These are phyloP conservation scores for Monosporascus sp. DNA, from an alignment of 2,329 filamentous ascomycete genomes.

Conservation along the genomic window DNA sequence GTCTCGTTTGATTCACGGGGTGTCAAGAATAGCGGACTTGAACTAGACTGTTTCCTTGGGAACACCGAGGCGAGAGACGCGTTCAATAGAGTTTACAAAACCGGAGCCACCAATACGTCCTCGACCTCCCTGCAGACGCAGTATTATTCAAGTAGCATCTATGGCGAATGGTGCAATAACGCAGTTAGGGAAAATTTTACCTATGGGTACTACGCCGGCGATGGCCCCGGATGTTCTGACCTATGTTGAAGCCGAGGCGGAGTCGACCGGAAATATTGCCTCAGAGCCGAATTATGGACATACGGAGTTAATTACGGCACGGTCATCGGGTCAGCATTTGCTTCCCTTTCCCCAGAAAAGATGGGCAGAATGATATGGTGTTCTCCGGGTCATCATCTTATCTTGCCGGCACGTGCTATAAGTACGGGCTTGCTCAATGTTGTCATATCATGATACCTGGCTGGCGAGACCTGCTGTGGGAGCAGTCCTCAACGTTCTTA, in stretches of 20 bases:
- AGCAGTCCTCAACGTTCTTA: no score
- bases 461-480: no score
- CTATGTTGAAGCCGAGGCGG: conserved; percentile 24
- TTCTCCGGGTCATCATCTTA: no score
- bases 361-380: conserved; percentile 27
- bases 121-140: conserved; percentile 22
- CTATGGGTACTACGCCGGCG: conserved; percentile 24
- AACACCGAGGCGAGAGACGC: conserved; percentile 21
- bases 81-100: conserved; percentile 19
- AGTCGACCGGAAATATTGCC: conserved; percentile 10
- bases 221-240: conserved; percentile 25
- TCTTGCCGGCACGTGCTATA: no score
- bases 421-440: no score
- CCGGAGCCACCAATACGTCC: conserved; percentile 23
- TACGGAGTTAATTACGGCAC: conserved; percentile 25
- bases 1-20: conserved; percentile 37
- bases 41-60: conserved; percentile 24
- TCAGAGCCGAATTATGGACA: conserved; percentile 23
- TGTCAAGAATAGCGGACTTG: conserved; percentile 28
- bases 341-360: conserved; percentile 33
- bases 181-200: conserved; percentile 19
- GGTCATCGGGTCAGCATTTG: conserved; percentile 24
- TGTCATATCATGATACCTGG: no score
- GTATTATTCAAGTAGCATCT: conserved; percentile 25
- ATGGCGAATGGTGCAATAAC: conserved; percentile 27